A percentile compares a stretch with the other conserved stretches of the same genome.
Conservation (phyloP, 2,329 filamentous ascomycete species). For the Dendryphion nanum region DNA sequence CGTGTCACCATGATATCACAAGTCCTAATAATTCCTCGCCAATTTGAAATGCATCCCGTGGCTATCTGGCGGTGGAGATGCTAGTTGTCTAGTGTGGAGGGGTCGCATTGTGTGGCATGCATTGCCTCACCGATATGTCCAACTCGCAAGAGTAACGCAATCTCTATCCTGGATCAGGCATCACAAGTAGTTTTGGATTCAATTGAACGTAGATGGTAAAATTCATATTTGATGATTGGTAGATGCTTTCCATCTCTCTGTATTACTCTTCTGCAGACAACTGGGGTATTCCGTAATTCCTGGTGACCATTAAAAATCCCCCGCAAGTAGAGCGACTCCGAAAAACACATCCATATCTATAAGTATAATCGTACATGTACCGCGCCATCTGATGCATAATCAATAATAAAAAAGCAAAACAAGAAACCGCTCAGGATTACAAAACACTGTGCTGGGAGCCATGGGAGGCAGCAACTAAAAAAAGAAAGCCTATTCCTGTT, state of each 20-base stretch:
- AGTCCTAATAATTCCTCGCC: too few relatives aligned
- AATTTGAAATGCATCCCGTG: too few relatives aligned
- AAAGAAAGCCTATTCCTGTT: conserved; percentile 15
- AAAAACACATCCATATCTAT: conserved; percentile 13
- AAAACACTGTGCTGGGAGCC: conserved; percentile 20
- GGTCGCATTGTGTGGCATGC: too few relatives aligned
- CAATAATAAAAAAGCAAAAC: conserved; percentile 20
- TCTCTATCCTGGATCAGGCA: neutral
- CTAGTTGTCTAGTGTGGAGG: too few relatives aligned
- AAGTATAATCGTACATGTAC: conserved; percentile 15
- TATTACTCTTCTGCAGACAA: too few relatives aligned
- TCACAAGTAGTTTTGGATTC: neutral
- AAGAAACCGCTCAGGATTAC: conserved; percentile 35
- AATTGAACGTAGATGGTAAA: conserved; percentile 10
- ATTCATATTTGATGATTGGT: too few relatives aligned
- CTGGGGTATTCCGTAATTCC: conserved; percentile 19
- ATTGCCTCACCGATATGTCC: too few relatives aligned
- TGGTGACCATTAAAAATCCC: neutral
- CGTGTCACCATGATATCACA: too few relatives aligned
- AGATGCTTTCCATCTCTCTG: too few relatives aligned
- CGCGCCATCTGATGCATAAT: conserved; percentile 34
- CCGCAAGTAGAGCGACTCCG: conserved; percentile 6
- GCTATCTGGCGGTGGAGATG: too few relatives aligned
- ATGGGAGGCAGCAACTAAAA: conserved; percentile 26
- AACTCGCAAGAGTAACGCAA: neutral